Conservation (phyloP, 441 rosid genomes). For the Kokia cookei region DNA sequence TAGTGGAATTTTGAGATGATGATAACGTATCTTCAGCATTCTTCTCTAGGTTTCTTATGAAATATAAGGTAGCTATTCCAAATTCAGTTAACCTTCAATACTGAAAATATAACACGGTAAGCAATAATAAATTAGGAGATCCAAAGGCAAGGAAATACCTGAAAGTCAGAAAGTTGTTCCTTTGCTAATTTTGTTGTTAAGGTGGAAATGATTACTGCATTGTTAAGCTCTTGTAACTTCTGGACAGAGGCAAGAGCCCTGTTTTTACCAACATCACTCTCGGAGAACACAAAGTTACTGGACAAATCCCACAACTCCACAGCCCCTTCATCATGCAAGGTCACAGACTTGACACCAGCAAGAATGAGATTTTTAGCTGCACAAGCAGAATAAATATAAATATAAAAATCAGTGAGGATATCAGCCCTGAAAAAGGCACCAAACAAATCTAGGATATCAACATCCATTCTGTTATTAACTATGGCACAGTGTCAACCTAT, state of each 20-base stretch:
- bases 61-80: background rate
- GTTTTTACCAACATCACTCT: conserved; percentile 82
- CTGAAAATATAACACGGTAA: background rate
- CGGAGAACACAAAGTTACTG: conserved; percentile 71
- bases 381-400: background rate
- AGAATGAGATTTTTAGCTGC: conserved; percentile 91
- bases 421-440: background rate
- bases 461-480: background rate
- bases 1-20: background rate
- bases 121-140: background rate
- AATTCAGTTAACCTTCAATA: background rate
- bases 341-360: conserved; percentile 97
- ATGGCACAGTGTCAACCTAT: background rate
- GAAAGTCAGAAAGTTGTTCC: conserved; percentile 38
- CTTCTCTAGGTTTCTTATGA: background rate
- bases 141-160: background rate
- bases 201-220: conserved; percentile 68
- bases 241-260: conserved; percentile 88
- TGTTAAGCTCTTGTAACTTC: conserved; percentile 91
- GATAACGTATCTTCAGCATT: background rate
- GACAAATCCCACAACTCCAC: conserved; percentile 94
- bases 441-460: background rate
- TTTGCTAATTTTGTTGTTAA: conserved; percentile 63
- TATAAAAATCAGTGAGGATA: background rate
- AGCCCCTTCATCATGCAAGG: conserved; percentile 74